Base-by-base conservation (phyloP, 495 filamentous ascomycete species). In the Rhypophila decipiens region DNA sequence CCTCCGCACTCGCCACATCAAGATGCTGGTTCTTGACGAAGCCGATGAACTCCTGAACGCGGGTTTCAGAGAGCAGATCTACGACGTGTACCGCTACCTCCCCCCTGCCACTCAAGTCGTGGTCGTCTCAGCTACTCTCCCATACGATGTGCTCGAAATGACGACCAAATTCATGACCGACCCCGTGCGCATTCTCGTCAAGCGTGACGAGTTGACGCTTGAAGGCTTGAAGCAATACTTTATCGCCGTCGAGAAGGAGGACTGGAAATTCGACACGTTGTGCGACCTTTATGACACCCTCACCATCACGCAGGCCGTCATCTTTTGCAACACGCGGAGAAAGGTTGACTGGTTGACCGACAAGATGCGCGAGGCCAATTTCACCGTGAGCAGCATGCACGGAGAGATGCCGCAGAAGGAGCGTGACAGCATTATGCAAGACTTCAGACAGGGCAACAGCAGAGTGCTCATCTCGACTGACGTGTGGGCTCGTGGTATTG, bases 111-210 rank as follows among this genome's bases (percentile, higher is more conserved):
- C 94, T 58, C 93, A 98, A 78, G 93, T 98, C 44, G 91, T 95
- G 49, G 85, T 98, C 52, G 83, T 98, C 39, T 96, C 91, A 33
- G 93, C 93, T 56, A 98, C 93, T 59, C 90, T 98, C 76, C 93
- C 93, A 57, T 88, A 97, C 76, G 94, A 98, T 61, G 93, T 98
- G 46, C 87, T 98, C 47, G 94, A 97, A 76, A 89, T 98, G 64
- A 97, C 93, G 59, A 97, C 93, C 69, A 98, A 98, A 78, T 98
- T 98, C 80, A 98, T 98, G 93, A 89, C 87, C 61, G 94, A 98
- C 74, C 93, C 93, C 46, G 86, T 98, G 67, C 89, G 94, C 63
- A 96, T 98, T 66, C 82, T 98, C 62, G 93, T 98, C 74, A 98
- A 98, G 86, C 91, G 93, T 78, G 94, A 90, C 66, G 93, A 98